Evolutionary conservation across 2,329 filamentous ascomycete genomes (phyloP), one percentile per base, ranked within the genome.

Genomic region (Aureobasidium sp.): DNA sequence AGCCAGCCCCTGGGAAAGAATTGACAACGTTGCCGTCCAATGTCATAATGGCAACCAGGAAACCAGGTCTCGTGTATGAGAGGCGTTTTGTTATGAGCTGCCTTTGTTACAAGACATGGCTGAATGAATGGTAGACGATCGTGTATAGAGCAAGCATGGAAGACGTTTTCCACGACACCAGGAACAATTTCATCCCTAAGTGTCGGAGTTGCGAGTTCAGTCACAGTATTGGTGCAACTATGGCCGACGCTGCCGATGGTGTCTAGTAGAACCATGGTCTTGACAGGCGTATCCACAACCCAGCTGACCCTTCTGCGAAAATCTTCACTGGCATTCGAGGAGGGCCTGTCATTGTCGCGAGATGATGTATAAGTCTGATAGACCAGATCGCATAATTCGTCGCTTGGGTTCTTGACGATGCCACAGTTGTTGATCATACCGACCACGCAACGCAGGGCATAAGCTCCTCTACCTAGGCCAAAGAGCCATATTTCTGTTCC

Each of bases 401-500:
- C 15, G 15, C 9, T 50, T 10, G 57, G 36, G 15, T 32, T 13
- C 10, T 43, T 61, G 37, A 55, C 9, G 17, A 67, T 69, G 43
- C 70, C 69, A 65, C 73, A 69, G 26, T 72, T 67, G 63, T 76
- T 70, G 5, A 78, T 69, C 29, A 78, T 66, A 6, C 74, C 73
- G 24, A 74, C 71, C 1, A 78, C 75, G 5, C 73, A 74, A 3
- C 75, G 70, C 7, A 75, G 70, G 4, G 77, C 71, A 67, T 71
- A 77, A 1, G 75, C 74, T 24, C 76, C 76, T 44, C 74, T 71
- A 41, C 73, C 73, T 62, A 75, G 76, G 17, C 75, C 76, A 43
- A 73, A 77, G 4, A 78, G 65, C 67, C 73, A 77, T 1, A 78
- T 63, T 60, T 78, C 75, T 64, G 47, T 47, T 26, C 50, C 50